Percentiles rank a stretch among this genome's conserved stretches.
Evolutionary conservation across 148 eudicot species (phyloP).

Genomic region (Amaranthus cruentus): DNA sequence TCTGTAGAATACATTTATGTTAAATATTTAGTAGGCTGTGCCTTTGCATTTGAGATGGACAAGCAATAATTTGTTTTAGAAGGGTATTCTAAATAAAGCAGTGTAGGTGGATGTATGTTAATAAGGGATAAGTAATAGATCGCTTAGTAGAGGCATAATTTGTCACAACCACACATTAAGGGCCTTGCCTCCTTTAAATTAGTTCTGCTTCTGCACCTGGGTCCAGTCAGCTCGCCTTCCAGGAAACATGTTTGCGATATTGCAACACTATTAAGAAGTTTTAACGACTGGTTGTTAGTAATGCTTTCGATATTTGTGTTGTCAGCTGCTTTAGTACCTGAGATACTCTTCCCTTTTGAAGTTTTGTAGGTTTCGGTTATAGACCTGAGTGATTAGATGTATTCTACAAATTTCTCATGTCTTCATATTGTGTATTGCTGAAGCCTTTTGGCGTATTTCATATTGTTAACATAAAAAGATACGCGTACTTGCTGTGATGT

Average conservation of each 20-base stretch:
- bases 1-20: background rate
- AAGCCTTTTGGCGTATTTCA: too few species aligned
- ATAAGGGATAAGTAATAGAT: background rate
- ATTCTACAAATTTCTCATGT: background rate
- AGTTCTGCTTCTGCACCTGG: background rate
- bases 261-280: background rate
- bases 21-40: background rate
- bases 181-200: background rate
- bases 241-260: background rate
- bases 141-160: background rate
- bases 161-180: too few species aligned
- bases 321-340: background rate
- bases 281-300: background rate
- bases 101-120: background rate
- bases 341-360: background rate
- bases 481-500: background rate
- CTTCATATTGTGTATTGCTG: background rate
- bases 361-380: background rate
- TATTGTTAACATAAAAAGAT: too few species aligned
- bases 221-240: background rate
- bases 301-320: background rate
- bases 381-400: background rate
- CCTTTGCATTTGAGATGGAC: background rate
- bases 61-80: too few species aligned
- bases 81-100: too few species aligned